Percentiles rank a stretch among this genome's conserved stretches.
These are phyloP conservation scores for Ampelocalamus luodianensis DNA, from an alignment of 176 grass and related monocot species.

Conservation along the genomic window DNA sequence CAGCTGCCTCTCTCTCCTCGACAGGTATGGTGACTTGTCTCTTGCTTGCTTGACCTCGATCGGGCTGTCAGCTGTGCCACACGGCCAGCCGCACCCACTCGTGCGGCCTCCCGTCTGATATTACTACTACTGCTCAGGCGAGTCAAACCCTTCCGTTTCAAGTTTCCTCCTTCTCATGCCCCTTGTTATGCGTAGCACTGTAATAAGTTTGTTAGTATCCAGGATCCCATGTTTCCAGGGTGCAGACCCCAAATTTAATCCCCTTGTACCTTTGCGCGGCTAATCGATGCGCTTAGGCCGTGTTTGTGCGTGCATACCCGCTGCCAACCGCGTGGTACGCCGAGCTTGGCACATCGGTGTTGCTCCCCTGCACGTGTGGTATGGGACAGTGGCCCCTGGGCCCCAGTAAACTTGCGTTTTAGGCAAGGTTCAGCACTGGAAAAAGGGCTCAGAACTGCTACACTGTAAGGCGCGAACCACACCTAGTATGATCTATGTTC, in stretches of 20 bases:
- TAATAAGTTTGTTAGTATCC: conserved; percentile 62
- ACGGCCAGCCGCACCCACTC: conserved; percentile 19
- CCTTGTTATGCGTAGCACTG: conserved; percentile 44
- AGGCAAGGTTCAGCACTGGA: not conserved
- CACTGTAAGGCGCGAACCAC: not conserved
- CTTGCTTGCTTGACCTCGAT: conserved; percentile 65
- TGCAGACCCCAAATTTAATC: conserved; percentile 64
- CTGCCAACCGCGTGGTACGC: conserved; percentile 36
- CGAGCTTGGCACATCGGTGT: conserved; percentile 35
- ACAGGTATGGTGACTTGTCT: conserved; percentile 55
- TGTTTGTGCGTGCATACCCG: conserved; percentile 49
- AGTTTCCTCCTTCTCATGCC: conserved; percentile 64
- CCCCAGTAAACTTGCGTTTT: conserved; percentile 45
- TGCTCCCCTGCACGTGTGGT: conserved; percentile 56
- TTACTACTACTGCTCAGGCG: conserved; percentile 4
- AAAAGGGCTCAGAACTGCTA: conserved; percentile 26
- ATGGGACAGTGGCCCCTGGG: conserved; percentile 42
- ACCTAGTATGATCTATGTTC: too few species aligned
- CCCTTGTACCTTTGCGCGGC: conserved; percentile 40
- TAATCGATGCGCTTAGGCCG: conserved; percentile 45
- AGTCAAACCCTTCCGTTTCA: conserved; percentile 89
- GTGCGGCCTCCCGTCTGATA: conserved; percentile 55
- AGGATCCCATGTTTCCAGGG: conserved; percentile 79
- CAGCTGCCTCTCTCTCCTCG: conserved; percentile 37
- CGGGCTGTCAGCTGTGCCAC: conserved; percentile 22